Percentiles rank a stretch among this genome's conserved stretches.
These are phyloP conservation scores for Ophiocordyceps camponoti-saundersi DNA, from an alignment of 2,329 filamentous ascomycete species.

Conservation along the genomic window DNA sequence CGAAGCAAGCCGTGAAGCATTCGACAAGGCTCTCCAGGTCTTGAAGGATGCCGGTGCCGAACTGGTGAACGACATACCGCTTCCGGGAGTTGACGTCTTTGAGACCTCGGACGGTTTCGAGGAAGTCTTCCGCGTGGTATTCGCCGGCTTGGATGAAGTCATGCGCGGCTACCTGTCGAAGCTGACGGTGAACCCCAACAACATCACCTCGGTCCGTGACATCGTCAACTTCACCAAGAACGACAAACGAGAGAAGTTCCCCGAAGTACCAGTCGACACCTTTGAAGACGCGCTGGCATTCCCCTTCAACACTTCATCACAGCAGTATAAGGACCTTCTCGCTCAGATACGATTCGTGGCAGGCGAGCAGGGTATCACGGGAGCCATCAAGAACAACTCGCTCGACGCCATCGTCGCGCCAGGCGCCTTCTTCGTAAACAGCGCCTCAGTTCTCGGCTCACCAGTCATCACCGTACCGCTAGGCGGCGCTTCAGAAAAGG, in stretches of 20 bases:
- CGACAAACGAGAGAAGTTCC: constrained; percentile 36
- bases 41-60: constrained; percentile 38
- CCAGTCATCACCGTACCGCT: constrained; percentile 48
- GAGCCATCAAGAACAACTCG: constrained; percentile 35
- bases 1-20: constrained; percentile 10
- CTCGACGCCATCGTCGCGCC: constrained; percentile 48
- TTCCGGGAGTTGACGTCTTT: background rate
- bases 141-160: background rate
- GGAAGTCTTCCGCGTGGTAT: background rate
- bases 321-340: constrained; percentile 39
- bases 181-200: constrained; percentile 39
- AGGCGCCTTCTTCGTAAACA: constrained; percentile 24
- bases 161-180: constrained; percentile 29
- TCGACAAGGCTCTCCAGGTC: constrained; percentile 33
- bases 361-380: constrained; percentile 39
- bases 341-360: constrained; percentile 32
- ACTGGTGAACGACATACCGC: constrained; percentile 25
- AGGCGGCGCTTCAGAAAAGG: constrained; percentile 35
- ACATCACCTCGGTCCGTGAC: constrained; percentile 31
- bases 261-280: constrained; percentile 33
- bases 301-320: constrained; percentile 34
- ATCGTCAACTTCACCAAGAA: constrained; percentile 37
- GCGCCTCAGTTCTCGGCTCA: constrained; percentile 37
- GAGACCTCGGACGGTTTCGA: background rate
- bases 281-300: constrained; percentile 37